phyloP scores from a whole-genome alignment of 2,329 filamentous ascomycete genomes.

The Cordyceps cicadae region DNA sequence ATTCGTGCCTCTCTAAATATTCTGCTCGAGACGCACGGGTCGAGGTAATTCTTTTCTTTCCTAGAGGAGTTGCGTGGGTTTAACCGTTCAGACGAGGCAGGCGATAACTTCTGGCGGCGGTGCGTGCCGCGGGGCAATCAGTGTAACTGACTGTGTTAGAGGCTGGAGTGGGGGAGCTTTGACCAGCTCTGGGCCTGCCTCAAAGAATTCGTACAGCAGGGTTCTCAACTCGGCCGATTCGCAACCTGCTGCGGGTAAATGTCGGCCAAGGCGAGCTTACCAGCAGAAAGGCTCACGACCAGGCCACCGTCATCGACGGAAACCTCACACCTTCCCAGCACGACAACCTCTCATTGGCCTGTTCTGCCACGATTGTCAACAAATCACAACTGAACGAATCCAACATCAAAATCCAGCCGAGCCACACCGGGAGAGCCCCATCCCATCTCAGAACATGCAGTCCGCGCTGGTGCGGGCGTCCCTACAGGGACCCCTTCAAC shows the following conservation, averaged over 20 bases:
- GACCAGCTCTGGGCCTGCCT: neutral
- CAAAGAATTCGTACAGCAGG: neutral
- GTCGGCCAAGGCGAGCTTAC: neutral
- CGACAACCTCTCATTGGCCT: neutral
- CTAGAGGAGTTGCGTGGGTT: neutral
- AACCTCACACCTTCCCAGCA: neutral
- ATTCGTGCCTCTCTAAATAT: neutral
- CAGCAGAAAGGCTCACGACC: conserved; percentile 1
- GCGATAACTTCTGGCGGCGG: neutral
- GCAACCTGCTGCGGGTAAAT: neutral
- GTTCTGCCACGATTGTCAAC: neutral
- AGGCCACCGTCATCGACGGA: neutral
- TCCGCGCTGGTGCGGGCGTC: conserved; percentile 23
- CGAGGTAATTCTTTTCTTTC: neutral
- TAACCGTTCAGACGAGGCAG: neutral
- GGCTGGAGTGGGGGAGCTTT: neutral
- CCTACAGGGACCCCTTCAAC: conserved; percentile 18
- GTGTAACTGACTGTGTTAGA: neutral
- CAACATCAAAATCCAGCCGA: neutral
- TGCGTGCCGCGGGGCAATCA: conserved; percentile 9
- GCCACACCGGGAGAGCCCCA: neutral
- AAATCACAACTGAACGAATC: neutral
- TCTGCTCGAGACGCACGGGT: neutral
- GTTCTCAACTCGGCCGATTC: too few species aligned
- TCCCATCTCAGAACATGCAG: conserved; percentile 18